Evolutionary conservation across 2,329 filamentous ascomycete genomes (phyloP).

Genomic region (Aspergillus ochraceus): DNA sequence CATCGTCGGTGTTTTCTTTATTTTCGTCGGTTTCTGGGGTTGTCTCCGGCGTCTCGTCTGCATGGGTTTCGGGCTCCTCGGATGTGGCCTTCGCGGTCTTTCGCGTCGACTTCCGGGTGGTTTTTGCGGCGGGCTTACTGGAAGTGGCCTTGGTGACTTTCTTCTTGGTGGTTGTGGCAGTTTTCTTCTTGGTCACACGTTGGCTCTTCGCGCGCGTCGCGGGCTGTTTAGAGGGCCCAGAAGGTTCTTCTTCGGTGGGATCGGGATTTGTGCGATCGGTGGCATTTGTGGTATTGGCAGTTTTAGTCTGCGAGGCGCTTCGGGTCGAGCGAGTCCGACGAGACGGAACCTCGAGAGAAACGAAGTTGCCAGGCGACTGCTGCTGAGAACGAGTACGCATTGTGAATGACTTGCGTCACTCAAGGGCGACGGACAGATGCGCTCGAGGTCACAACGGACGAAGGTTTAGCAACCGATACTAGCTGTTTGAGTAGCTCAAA

Average conservation of each 20-base stretch:
- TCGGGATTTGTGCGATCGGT: background rate
- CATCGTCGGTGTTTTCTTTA: background rate
- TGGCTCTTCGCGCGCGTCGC: conserved; percentile 15
- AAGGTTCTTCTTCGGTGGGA: background rate
- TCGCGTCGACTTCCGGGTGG: conserved; percentile 16
- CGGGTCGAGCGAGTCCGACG: conserved; percentile 24
- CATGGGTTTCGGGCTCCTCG: conserved; percentile 6
- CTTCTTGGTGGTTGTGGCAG: conserved; percentile 10
- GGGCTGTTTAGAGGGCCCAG: conserved; percentile 12
- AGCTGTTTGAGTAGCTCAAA: background rate
- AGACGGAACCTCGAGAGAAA: conserved; percentile 30
- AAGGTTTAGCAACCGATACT: background rate
- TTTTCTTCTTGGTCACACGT: conserved; percentile 18
- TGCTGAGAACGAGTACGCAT: conserved; percentile 43
- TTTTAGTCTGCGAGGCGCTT: conserved; percentile 14
- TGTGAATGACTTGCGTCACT: conserved; percentile 8
- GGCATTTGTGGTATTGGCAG: background rate
- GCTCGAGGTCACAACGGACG: background rate
- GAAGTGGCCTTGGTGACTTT: conserved; percentile 10
- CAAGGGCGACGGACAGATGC: conserved; percentile 1
- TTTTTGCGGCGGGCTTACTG: conserved; percentile 12
- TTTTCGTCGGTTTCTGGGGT: background rate
- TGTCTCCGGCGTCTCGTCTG: background rate
- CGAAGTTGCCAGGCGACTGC: conserved; percentile 33
- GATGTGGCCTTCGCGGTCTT: conserved; percentile 9